Evolutionary conservation across 805 yeast species (phyloP), one percentile per base, ranked within the genome.

Genomic region (Blastobotrys attinorum): DNA sequence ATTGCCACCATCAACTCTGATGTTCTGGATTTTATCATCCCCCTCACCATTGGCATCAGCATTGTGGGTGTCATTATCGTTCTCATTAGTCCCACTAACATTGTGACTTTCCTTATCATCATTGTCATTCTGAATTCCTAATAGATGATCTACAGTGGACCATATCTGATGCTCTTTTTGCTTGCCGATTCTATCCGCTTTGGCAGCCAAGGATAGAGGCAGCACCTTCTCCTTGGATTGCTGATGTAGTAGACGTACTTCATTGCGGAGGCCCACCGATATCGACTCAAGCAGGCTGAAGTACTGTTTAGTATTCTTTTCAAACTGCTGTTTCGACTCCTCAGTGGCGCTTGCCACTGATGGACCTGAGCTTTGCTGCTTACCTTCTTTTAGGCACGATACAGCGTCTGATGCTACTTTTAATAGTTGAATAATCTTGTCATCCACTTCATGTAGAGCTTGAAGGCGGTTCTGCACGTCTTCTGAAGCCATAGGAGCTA

Each of bases 201-300:
- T 81, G 50, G 79, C 79, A 41, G 80, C 82, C 20, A 83, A 75
- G 34, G 73, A 70, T 2, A 83, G 72, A 1, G 95, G 92, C 22
- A 83, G 65, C 32, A 83, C 73, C 39, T 71, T 72, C 16, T 69
- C 67, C 44, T 70, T 69, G 40, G 67, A 64, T 23, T 61, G 61
- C 5, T 51, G 53, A 60, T 83, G 88, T 61, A 83, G 66, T 11
- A 73, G 54, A 55, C 76, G 76, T 36, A 84, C 76, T 53, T 84
- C 95, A 39, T 72, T 70, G n/a, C 88, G 67, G 27, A 84, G 60
- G 37, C 69, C 69, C 13, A 75, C 71, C 2, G 88, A 77, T 3
- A 83, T 71, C 27, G 63, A 68, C 54, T 83, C 78, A 2, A 84
- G 60, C 37, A 74, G 71, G 6, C 60, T 61, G 56, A 79, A 79